phyloP scores from a whole-genome alignment of 192 early-diverging fungal species.

The Gigaspora rosea region DNA sequence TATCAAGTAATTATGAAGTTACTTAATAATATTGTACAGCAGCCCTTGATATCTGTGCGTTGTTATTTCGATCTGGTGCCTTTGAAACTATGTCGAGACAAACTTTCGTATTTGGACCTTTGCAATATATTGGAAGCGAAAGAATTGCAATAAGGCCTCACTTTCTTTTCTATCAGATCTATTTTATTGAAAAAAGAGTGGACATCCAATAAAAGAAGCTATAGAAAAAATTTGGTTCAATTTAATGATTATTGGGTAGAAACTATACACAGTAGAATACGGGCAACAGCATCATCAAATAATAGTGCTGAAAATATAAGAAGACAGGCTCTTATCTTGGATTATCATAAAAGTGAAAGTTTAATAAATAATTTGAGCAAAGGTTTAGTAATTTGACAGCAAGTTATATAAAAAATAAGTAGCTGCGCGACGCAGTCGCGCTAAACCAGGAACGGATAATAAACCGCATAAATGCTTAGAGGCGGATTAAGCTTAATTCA shows the following conservation, averaged over 20 bases:
- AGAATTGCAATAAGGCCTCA: slow-evolving; percentile 14
- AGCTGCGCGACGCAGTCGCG: no score
- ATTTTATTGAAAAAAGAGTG: no score
- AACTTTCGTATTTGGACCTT: slow-evolving; percentile 8
- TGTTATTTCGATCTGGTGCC: background rate
- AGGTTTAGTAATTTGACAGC: no score
- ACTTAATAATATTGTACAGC: slow-evolving; percentile 1
- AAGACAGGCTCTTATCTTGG: no score
- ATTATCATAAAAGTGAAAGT: no score
- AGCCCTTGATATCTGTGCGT: background rate
- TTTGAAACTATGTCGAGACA: background rate
- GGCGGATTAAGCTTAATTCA: no score
- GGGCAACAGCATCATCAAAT: background rate
- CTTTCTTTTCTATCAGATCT: background rate
- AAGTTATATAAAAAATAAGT: no score
- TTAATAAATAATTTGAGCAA: no score
- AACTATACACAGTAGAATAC: background rate
- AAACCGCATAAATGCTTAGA: no score
- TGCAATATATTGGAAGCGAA: background rate
- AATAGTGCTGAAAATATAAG: background rate
- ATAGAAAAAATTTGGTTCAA: no score
- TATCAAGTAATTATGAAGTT: background rate
- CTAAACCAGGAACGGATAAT: no score
- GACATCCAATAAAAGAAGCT: no score
- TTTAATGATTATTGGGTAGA: background rate